phyloP scores from a whole-genome alignment of 768 basidiomycete species.

The Pilatotrama ljubarskyi region DNA sequence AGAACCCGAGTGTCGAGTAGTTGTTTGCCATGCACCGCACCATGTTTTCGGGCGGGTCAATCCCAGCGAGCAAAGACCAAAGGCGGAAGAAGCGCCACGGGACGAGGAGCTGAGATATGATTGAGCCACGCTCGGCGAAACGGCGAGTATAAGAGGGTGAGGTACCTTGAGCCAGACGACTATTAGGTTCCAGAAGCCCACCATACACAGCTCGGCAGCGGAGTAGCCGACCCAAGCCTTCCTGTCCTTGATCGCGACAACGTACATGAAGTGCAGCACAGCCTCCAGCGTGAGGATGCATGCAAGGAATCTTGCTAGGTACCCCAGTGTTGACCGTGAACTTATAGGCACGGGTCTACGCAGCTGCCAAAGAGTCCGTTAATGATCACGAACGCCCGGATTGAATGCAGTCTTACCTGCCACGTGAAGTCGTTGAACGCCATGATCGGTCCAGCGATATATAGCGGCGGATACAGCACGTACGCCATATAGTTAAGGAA shows the following conservation, averaged over 20 bases:
- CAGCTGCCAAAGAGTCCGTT: slow-evolving; percentile 43
- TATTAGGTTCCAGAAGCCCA: slow-evolving; percentile 96
- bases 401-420: slow-evolving; percentile 61
- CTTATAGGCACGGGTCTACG: slow-evolving; percentile 55
- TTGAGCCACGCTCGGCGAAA: not conserved
- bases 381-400: not conserved
- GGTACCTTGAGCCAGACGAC: slow-evolving; percentile 93
- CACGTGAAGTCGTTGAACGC: slow-evolving; percentile 94
- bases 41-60: slow-evolving; percentile 98
- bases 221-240: slow-evolving; percentile 79
- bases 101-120: slow-evolving; percentile 66
- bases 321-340: slow-evolving; percentile 44
- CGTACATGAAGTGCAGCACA: slow-evolving; percentile 92
- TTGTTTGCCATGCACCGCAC: slow-evolving; percentile 98
- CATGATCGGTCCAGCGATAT: slow-evolving; percentile 94
- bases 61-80: slow-evolving; percentile 85
- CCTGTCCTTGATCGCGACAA: slow-evolving; percentile 92
- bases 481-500: slow-evolving; percentile 80
- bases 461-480: slow-evolving; percentile 88
- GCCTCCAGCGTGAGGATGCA: slow-evolving; percentile 86
- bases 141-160: not conserved
- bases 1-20: slow-evolving; percentile 90
- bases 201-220: slow-evolving; percentile 82
- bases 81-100: slow-evolving; percentile 97
- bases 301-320: slow-evolving; percentile 68